A percentile compares a stretch with the other conserved stretches of the same genome.
Evolutionary conservation across 2,329 filamentous ascomycete genomes (phyloP).

Genomic region (Exophiala alcalophila): DNA sequence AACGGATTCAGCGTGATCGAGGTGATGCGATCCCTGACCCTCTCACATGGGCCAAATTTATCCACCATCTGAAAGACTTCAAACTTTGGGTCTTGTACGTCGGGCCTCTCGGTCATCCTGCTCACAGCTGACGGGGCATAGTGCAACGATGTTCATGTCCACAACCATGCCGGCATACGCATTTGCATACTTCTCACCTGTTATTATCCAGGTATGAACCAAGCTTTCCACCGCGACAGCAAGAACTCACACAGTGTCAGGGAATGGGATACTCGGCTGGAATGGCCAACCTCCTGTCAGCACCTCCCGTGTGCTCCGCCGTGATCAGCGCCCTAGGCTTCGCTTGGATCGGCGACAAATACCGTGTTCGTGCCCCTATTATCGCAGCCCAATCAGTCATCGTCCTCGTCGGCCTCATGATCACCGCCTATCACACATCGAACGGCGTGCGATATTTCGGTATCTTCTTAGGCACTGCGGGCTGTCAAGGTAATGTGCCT

Average conservation of each 20-base stretch:
- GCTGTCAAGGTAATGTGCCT: conserved; percentile 34
- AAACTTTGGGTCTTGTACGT: conserved; percentile 58
- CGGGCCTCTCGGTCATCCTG: not conserved
- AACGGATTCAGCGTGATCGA: conserved; percentile 55
- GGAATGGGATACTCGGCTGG: conserved; percentile 34
- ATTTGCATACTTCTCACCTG: conserved; percentile 23
- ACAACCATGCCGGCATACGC: conserved; percentile 21
- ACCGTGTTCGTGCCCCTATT: conserved; percentile 31
- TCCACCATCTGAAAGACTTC: conserved; percentile 50
- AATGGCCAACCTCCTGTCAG: conserved; percentile 32
- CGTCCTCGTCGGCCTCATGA: conserved; percentile 31
- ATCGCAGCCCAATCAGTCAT: conserved; percentile 32
- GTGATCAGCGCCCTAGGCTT: conserved; percentile 30
- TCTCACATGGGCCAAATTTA: conserved; percentile 49
- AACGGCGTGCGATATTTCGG: conserved; percentile 33
- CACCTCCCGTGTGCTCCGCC: conserved; percentile 33
- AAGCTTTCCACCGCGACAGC: no score
- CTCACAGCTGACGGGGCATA: not conserved
- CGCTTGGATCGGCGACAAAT: conserved; percentile 34
- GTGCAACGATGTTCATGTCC: conserved; percentile 22
- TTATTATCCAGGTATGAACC: conserved; percentile 16
- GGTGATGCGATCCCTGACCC: conserved; percentile 49
- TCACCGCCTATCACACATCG: conserved; percentile 31
- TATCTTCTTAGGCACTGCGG: conserved; percentile 34
- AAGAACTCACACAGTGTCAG: no score